A percentile compares a stretch with the other conserved stretches of the same genome.
Conservation (phyloP, 1,139 yeast species). For the Arxiozyma heterogenica region DNA sequence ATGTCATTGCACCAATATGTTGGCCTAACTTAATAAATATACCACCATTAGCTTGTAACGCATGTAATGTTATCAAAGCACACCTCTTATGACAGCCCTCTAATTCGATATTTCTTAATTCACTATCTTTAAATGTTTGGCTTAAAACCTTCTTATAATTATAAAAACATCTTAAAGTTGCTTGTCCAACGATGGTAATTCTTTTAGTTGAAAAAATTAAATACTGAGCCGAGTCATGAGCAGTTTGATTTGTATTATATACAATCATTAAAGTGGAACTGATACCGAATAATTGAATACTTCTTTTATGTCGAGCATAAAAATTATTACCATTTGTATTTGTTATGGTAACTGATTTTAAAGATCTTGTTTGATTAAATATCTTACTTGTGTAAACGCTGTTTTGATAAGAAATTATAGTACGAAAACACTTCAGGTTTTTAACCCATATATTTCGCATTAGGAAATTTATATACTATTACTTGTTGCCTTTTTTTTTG, state of each 20-base stretch:
- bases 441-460: not conserved
- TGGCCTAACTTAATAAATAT: slow-evolving; percentile 91
- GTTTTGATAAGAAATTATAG: not conserved
- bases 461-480: not conserved
- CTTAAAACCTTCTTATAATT: slow-evolving; percentile 53
- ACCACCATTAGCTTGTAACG: slow-evolving; percentile 83
- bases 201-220: slow-evolving; percentile 40
- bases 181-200: slow-evolving; percentile 53
- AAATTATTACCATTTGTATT: not conserved
- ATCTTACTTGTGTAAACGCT: not conserved
- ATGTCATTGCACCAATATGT: slow-evolving; percentile 85
- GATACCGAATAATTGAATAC: not conserved
- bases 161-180: slow-evolving; percentile 54
- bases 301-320: not conserved
- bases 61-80: slow-evolving; percentile 69
- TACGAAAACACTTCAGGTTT: not conserved
- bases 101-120: slow-evolving; percentile 48
- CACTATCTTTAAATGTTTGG: slow-evolving; percentile 37
- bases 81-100: slow-evolving; percentile 60
- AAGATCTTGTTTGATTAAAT: not conserved
- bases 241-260: slow-evolving; percentile 33
- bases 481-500: not conserved
- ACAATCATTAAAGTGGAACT: slow-evolving; percentile 19
- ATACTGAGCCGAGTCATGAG: slow-evolving; percentile 32
- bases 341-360: not conserved